Evolutionary conservation across 768 basidiomycete species (phyloP), one percentile per base, ranked within the genome.

Genomic region (Agaricus sinodeliciosus): DNA sequence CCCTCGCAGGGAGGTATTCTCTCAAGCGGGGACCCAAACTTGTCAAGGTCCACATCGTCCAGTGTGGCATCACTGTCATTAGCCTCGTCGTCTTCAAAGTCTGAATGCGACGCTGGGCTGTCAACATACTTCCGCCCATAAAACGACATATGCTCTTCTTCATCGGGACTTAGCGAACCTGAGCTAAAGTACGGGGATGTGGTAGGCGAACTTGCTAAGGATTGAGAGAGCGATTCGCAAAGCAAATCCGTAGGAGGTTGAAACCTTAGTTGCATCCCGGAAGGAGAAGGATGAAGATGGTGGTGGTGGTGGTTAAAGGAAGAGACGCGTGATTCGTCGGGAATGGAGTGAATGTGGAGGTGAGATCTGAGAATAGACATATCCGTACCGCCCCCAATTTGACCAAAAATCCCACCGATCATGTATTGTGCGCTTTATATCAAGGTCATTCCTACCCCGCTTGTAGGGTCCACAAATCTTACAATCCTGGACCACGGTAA

Each of bases 21-120:
- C 45, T 69, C 60, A 11, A 72, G 57, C 9, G 68, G 68, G 50
- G 68, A 62, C 19, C 70, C 70, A 57, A 71, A 67, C 28, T 53
- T 54, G 1, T 51, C 42, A 19, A 57, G 39, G 12, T 62, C 67
- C 4, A 36, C 40, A 37, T 70, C 65, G 18, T 70, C 69, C 15
- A 69, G 61, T 9, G 71, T 70, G 0, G 65, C 60, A 42, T 70
- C 66, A 31, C 67, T 68, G 8, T 59, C 60, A 22, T 50, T 58
- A 45, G 55, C 59, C 11, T 64, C 49, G 11, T 55, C 49, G 9
- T 43, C 58, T 28, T 58, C 55, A 12, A 27, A 47, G 3, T 36
- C 35, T 11, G 37, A 48, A 36, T 47, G 44, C 6, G 26, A 43
- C 12, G 9, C 39, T 22, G 52, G 52, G 12, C 52, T 54, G 18